Percentiles rank a stretch among this genome's conserved stretches.
Evolutionary conservation across 1,139 yeast genomes (phyloP).

Genomic region (Taphrina confusa): DNA sequence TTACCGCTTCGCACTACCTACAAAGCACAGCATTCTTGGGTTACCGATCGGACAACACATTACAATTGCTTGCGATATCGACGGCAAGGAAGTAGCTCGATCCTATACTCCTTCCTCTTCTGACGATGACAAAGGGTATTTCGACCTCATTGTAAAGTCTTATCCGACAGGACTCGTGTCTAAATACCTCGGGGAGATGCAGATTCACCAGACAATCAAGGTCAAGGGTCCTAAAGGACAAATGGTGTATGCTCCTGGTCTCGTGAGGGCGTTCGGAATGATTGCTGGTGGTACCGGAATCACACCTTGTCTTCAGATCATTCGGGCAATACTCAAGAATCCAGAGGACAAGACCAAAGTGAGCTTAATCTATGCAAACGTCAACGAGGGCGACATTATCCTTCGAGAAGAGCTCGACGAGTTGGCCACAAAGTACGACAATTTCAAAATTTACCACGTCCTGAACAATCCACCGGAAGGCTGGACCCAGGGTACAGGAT

Average conservation of each 20-base stretch:
- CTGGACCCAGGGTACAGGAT: slow-evolving; percentile 85
- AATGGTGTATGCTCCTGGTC: slow-evolving; percentile 80
- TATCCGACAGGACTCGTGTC: slow-evolving; percentile 91
- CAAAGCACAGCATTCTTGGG: slow-evolving; percentile 72
- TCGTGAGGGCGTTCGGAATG: slow-evolving; percentile 75
- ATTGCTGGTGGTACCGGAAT: slow-evolving; percentile 94
- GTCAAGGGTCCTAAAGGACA: slow-evolving; percentile 94
- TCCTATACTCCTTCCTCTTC: slow-evolving; percentile 93
- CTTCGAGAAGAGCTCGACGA: slow-evolving; percentile 76
- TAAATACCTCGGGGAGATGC: slow-evolving; percentile 66
- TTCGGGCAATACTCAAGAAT: slow-evolving; percentile 72
- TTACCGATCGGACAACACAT: slow-evolving; percentile 82
- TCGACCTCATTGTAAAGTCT: slow-evolving; percentile 84
- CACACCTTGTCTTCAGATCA: slow-evolving; percentile 90
- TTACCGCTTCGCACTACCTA: slow-evolving; percentile 75
- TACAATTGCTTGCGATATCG: slow-evolving; percentile 68
- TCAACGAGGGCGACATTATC: slow-evolving; percentile 73
- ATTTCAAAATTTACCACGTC: slow-evolving; percentile 70
- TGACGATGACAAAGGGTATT: slow-evolving; percentile 77
- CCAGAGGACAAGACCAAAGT: slow-evolving; percentile 78
- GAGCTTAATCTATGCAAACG: slow-evolving; percentile 73
- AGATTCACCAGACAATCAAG: slow-evolving; percentile 67
- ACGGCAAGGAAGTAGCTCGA: slow-evolving; percentile 81
- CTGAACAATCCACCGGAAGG: slow-evolving; percentile 71
- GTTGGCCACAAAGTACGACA: slow-evolving; percentile 60